Percentiles rank a stretch among this genome's conserved stretches.
These are phyloP conservation scores for Phytophthora niederhauseri DNA, from an alignment of 352 stramenopile genomes.

Conservation along the genomic window DNA sequence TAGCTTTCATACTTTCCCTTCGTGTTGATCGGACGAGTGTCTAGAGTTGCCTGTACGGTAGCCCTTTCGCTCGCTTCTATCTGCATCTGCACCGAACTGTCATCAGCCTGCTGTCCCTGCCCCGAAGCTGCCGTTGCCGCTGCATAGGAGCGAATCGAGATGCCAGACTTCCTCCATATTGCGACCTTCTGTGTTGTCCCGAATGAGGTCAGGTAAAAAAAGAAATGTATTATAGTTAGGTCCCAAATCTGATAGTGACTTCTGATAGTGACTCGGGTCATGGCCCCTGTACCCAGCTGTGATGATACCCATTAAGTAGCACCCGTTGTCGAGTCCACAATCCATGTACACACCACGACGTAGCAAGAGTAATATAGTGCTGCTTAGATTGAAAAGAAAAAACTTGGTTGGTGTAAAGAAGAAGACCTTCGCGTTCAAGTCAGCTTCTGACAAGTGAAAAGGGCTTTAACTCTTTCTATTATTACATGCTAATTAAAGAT, in stretches of 20 bases:
- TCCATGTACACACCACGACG: too few species aligned
- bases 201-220: not conserved
- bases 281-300: not conserved
- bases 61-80: constrained; percentile 16
- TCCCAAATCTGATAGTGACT: not conserved
- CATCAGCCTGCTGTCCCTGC: not conserved
- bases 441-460: too few species aligned
- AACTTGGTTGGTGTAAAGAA: too few species aligned
- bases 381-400: too few species aligned
- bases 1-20: constrained; percentile 16
- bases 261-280: not conserved
- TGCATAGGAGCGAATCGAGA: constrained; percentile 2
- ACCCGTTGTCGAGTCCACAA: too few species aligned
- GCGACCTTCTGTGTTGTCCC: not conserved
- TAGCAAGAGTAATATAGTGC: too few species aligned
- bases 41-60: not conserved
- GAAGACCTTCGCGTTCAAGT: too few species aligned
- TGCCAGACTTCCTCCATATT: constrained; percentile 21
- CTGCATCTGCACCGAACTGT: not conserved
- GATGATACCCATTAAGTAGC: constrained; percentile 1
- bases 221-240: not conserved
- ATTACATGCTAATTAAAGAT: too few species aligned
- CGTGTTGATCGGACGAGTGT: constrained; percentile 6
- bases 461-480: too few species aligned
- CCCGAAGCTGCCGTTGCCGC: not conserved